Percentiles rank a stretch among this genome's conserved stretches.
Evolutionary conservation across 805 yeast species (phyloP).

Genomic region (Monosporozyma solicola): DNA sequence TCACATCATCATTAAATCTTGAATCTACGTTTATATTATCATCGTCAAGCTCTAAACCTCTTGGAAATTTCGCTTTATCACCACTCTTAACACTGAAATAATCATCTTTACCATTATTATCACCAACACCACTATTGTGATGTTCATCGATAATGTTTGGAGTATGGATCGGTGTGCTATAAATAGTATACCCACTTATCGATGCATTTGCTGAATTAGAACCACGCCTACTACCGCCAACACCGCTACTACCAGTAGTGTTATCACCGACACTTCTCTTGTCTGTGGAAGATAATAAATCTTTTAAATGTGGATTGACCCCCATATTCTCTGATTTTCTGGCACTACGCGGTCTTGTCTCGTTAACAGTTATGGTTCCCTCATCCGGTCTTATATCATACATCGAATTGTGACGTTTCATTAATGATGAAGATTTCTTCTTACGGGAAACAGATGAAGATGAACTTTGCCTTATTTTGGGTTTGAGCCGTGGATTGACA

Average conservation of each 20-base stretch:
- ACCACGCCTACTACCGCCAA: constrained; percentile 1
- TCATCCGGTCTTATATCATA: background rate
- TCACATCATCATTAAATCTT: background rate
- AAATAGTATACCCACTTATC: constrained; percentile 3
- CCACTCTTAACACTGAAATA: constrained; percentile 3
- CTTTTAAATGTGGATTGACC: constrained; percentile 2
- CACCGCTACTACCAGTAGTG: background rate
- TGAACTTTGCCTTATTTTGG: constrained; percentile 5
- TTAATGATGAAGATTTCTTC: constrained; percentile 8
- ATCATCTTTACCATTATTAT: background rate
- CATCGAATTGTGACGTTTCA: constrained; percentile 10
- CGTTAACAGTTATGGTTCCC: background rate
- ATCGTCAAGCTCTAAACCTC: background rate
- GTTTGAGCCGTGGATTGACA: background rate
- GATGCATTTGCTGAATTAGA: background rate
- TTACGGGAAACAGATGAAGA: constrained; percentile 6
- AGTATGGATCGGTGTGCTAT: constrained; percentile 5
- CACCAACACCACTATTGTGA: background rate
- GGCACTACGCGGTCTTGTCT: background rate
- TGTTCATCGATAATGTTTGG: constrained; percentile 2
- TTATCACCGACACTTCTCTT: background rate
- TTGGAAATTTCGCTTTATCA: constrained; percentile 4
- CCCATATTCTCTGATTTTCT: constrained; percentile 3
- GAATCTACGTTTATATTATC: background rate
- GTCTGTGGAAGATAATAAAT: background rate